Evolutionary conservation across 2,329 filamentous ascomycete species (phyloP), one percentile per base, ranked within the genome.

Genomic region (Talaromyces sp.): DNA sequence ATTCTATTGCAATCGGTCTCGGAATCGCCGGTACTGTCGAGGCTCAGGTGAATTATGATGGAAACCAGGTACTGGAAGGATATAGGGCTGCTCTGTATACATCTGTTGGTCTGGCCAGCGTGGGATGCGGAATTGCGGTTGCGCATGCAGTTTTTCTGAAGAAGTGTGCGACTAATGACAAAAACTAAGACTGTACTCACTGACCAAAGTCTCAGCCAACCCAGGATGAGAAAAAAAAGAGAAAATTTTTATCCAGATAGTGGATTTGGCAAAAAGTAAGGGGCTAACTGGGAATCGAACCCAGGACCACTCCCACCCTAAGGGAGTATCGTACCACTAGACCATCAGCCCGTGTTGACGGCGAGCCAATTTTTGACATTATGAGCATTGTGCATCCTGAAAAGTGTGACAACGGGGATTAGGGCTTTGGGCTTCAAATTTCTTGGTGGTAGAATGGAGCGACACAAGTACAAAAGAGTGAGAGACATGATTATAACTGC

Each of bases 21-120:
- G 88, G 88, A 0, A 82, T 91, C 48, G 88, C 88, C 0, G 88
- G 87, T 0, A 90, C 87, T 0, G 83, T 90, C 1, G 87, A 47
- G 24, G 27, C 58, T 9, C 35, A 61, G 4, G 24, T 48, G 13
- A 35, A 47, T 35, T 7, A 35, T 22, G 24, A 61, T 27, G 58
- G 41, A 3, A 24, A 48, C 9, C 50, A 54, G 5, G 16, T 54
- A 13, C 50, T 35, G 3, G 27, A 54, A 19, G 50, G 50, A 7
- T 54, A 54, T 13, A 54, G 50, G 16, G 50, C 50, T 22, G 31
- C 9, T 54, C 35, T 54, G 16, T 37, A 37, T 54, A 37, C 31
- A 14, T 54, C 50, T 3, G n/a, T 54, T 22, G 31, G 27, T 35
- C 27, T 54, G 50, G n/a, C 50, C 10, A 35, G 50, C 9, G 16